phyloP scores from a whole-genome alignment of 352 stramenopile genomes.

The Phytophthora podocarpi region DNA sequence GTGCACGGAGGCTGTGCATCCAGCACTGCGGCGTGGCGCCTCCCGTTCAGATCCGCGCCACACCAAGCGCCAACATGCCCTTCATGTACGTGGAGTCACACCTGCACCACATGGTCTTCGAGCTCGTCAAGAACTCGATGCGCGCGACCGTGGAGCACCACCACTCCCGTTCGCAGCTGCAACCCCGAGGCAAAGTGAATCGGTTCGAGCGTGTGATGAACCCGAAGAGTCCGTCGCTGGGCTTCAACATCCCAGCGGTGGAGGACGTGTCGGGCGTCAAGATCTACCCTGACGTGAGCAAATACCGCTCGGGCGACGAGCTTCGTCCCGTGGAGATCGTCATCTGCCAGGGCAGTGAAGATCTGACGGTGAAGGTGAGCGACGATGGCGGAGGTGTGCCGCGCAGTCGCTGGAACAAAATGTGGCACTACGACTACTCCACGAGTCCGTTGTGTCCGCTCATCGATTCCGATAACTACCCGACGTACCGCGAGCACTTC shows the following conservation, averaged over 20 bases:
- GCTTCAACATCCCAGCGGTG: conserved; percentile 66
- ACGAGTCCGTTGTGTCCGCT: conserved; percentile 81
- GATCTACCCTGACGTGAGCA: conserved; percentile 67
- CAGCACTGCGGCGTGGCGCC: conserved; percentile 58
- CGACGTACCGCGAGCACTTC: conserved; percentile 81
- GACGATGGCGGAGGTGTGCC: conserved; percentile 98
- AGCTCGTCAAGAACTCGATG: conserved; percentile 99
- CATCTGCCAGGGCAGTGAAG: conserved; percentile 95
- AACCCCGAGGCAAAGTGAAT: conserved; percentile 41
- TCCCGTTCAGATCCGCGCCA: conserved; percentile 52
- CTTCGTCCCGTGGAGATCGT: conserved; percentile 95
- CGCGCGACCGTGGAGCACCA: conserved; percentile 96
- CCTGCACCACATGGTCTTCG: conserved; percentile 91
- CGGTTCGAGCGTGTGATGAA: conserved; percentile 64
- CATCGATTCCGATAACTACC: conserved; percentile 65
- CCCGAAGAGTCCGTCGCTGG: conserved; percentile 53
- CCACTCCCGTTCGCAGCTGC: conserved; percentile 49
- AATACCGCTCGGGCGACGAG: conserved; percentile 50
- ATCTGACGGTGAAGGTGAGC: conserved; percentile 97
- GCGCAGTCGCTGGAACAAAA: conserved; percentile 94
- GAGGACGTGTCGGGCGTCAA: conserved; percentile 57
- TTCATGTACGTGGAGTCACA: conserved; percentile 85
- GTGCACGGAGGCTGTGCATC: conserved; percentile 51
- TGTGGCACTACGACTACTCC: conserved; percentile 99
- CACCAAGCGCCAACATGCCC: conserved; percentile 47